Conservation (phyloP, 805 yeast species). For the Starmerella tilneyi region DNA sequence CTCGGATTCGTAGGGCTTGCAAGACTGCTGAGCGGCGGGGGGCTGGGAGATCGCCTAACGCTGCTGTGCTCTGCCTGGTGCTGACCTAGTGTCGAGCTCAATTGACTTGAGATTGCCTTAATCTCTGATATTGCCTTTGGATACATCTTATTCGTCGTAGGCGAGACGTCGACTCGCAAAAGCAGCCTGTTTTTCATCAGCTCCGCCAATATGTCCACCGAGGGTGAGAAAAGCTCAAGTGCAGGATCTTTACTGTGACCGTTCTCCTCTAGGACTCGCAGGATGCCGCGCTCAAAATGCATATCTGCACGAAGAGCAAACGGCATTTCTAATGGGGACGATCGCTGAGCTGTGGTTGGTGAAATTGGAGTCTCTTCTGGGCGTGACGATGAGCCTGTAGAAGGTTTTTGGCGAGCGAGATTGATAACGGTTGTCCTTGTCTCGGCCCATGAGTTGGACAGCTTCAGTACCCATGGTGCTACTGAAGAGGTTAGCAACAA, state of each 20-base stretch:
- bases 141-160: constrained; percentile 60
- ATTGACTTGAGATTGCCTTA: constrained; percentile 13
- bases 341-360: not conserved
- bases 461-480: constrained; percentile 42
- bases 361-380: not conserved
- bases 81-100: constrained; percentile 37
- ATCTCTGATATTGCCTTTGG: constrained; percentile 61
- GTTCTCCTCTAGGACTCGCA: constrained; percentile 26
- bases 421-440: constrained; percentile 6
- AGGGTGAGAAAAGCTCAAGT: constrained; percentile 62
- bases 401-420: not conserved
- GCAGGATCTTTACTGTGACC: constrained; percentile 21
- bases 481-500: constrained; percentile 26
- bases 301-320: constrained; percentile 8
- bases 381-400: not conserved
- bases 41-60: not conserved
- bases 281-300: constrained; percentile 20
- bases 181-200: constrained; percentile 34
- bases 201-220: constrained; percentile 47
- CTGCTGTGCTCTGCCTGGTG: not conserved
- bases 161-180: constrained; percentile 48
- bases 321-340: constrained; percentile 8
- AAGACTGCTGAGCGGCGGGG: not conserved
- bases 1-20: not conserved
- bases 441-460: constrained; percentile 35